phyloP scores from a whole-genome alignment of 2,329 filamentous ascomycete species.

The Dactylellina leptospora region DNA sequence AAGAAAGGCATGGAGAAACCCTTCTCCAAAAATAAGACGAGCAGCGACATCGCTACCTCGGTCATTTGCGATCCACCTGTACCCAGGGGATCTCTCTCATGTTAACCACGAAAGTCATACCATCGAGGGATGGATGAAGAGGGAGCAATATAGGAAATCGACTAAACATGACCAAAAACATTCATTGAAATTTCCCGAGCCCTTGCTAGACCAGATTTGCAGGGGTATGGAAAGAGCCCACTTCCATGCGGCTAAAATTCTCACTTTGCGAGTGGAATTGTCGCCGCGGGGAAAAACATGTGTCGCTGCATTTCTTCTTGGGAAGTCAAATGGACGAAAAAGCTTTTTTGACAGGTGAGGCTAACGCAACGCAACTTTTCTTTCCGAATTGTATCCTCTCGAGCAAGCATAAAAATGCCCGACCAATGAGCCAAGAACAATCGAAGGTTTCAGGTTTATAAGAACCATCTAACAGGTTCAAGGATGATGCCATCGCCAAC shows the following conservation, averaged over 20 bases:
- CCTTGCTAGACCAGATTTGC: too few species aligned
- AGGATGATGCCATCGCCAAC: constrained; percentile 11
- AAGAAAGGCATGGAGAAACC: not conserved
- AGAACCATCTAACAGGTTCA: constrained; percentile 10
- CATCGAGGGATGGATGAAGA: not conserved
- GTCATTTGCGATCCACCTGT: constrained; percentile 12
- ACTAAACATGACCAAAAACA: too few species aligned
- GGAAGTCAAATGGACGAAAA: not conserved
- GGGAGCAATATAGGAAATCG: not conserved
- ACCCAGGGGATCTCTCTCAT: constrained; percentile 3
- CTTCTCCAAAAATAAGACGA: not conserved
- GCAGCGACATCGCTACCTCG: constrained; percentile 18
- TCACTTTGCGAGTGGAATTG: too few species aligned
- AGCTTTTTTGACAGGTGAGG: constrained; percentile 28
- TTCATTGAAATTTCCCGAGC: too few species aligned
- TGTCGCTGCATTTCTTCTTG: too few species aligned
- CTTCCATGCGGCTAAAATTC: too few species aligned
- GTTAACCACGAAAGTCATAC: not conserved
- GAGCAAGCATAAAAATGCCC: constrained; percentile 39
- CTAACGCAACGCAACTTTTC: constrained; percentile 6
- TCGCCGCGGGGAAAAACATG: too few species aligned
- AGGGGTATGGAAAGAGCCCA: too few species aligned
- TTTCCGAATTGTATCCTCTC: constrained; percentile 19
- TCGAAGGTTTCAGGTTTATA: constrained; percentile 35
- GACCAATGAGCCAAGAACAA: constrained; percentile 24